Conservation (phyloP, 1,139 yeast genomes). For the Yamadazyma diospyri region DNA sequence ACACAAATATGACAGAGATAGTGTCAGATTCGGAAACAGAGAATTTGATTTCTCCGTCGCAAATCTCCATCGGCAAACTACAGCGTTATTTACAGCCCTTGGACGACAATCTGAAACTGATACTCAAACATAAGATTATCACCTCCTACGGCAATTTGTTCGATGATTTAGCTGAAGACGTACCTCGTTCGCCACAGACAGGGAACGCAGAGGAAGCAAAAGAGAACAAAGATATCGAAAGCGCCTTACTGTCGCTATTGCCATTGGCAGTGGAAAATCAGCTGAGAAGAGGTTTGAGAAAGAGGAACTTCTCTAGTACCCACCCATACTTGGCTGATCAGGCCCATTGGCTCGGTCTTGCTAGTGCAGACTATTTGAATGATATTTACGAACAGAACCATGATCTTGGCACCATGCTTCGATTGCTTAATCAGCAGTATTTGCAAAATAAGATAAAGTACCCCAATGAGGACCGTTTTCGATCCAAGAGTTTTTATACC, state of each 20-base stretch:
- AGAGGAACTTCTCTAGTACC: constrained; percentile 44
- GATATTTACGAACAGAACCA: constrained; percentile 34
- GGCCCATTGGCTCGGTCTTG: constrained; percentile 43
- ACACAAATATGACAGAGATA: no score
- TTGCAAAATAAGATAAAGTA: constrained; percentile 26
- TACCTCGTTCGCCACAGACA: no score
- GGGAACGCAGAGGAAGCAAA: no score
- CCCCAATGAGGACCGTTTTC: constrained; percentile 41
- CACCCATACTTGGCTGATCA: constrained; percentile 49
- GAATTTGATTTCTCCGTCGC: constrained; percentile 1
- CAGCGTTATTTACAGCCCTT: neutral
- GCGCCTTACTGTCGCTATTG: constrained; percentile 12
- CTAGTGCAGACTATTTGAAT: constrained; percentile 34
- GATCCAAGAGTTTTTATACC: constrained; percentile 36
- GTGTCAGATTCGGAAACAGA: constrained; percentile 16
- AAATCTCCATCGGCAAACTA: neutral
- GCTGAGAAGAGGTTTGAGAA: constrained; percentile 32
- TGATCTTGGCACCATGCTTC: constrained; percentile 33
- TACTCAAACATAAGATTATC: no score
- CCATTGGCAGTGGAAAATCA: constrained; percentile 5
- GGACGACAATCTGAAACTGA: neutral
- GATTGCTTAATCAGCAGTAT: constrained; percentile 35
- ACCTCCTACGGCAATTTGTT: no score
- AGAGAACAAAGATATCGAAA: constrained; percentile 11
- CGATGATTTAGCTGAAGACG: no score